phyloP scores from a whole-genome alignment of 345 rosid species.

The Lepidium aucheri region DNA sequence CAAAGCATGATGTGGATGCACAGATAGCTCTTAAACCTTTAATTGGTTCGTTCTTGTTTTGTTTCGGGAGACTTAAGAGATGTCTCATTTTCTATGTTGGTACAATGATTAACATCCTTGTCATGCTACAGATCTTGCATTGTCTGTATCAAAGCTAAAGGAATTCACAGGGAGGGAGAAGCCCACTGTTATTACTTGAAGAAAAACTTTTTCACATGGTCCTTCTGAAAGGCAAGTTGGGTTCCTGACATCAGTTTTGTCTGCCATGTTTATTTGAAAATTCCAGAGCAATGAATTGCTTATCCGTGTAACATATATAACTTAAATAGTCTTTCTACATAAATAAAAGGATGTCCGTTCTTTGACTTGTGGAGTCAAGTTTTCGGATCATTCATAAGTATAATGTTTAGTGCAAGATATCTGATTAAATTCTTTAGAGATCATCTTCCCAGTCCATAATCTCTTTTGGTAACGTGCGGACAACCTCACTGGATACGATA shows the following conservation, averaged over 20 bases:
- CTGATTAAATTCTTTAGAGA: neutral
- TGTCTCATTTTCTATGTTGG: neutral
- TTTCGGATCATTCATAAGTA: neutral
- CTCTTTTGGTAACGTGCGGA: neutral
- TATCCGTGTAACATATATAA: slow-evolving; percentile 17
- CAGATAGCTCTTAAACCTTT: slow-evolving; percentile 75
- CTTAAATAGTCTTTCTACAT: neutral
- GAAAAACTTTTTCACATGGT: neutral
- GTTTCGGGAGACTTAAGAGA: neutral
- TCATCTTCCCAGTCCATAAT: neutral
- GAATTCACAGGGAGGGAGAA: slow-evolving; percentile 88
- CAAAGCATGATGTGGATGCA: slow-evolving; percentile 86
- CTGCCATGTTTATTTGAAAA: slow-evolving; percentile 15
- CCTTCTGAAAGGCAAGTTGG: slow-evolving; percentile 22
- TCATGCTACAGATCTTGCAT: slow-evolving; percentile 63
- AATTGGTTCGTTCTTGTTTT: slow-evolving; percentile 45
- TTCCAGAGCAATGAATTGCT: slow-evolving; percentile 18
- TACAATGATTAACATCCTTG: neutral
- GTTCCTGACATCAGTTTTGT: slow-evolving; percentile 38
- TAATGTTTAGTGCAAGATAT: neutral
- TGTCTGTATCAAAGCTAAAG: slow-evolving; percentile 80
- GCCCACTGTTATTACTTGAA: slow-evolving; percentile 90
- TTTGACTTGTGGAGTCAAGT: neutral
- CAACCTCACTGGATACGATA: neutral
- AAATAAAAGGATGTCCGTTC: neutral